Base-by-base conservation (phyloP, 352 stramenopile genomes). In the Phytopythium mirpurense region DNA sequence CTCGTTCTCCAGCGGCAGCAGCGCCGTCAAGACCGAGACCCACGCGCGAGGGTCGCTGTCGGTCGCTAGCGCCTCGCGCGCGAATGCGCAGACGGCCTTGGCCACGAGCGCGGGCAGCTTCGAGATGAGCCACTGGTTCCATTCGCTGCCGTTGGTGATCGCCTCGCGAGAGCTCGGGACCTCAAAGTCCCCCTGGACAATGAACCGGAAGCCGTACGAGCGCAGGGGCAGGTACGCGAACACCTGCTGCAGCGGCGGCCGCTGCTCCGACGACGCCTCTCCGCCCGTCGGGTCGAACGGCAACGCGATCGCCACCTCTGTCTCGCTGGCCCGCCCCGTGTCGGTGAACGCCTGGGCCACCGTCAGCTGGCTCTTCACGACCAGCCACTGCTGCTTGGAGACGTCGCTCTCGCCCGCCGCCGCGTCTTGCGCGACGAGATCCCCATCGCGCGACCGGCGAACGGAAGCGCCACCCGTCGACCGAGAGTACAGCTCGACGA, bases 51-150 rank as follows among this genome's bases (percentile, higher is more conserved):
- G 23, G 10, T 36, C 21, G 3, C 19, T 32, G 9, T 8, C 26
- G 24, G 42, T 38, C 8, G 16, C 26, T 44, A 37, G 32, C 18
- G 56, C 27, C 37, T 67, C 47, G 10, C 51, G 8, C 21, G 70
- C 42, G 52, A 62, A 65, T 26, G 51, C 43, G 36, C 35, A 48
- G 5, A 70, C 62, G 2, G 40, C 63, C 10, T 50, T 60, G 15
- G 21, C 47, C 38, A 95, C 57, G 3, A 96, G 64, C 3, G 56
- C 42, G 3, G 86, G 78, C 29, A 89, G 72, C 31, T 86, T 78
- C 10, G 80, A 73, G 15, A 94, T 67, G 16, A 96, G 77, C 83
- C 82, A 94, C 60, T 93, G 82, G 47, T 96, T 96, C 86, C 86
- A 96, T 38, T 88, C 77, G 54, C 80, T 93, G 4, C 82, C 78